Percentiles rank a stretch among this genome's conserved stretches.
These are phyloP conservation scores for Conringia planisiliqua DNA, from an alignment of 345 rosid species.

Conservation along the genomic window DNA sequence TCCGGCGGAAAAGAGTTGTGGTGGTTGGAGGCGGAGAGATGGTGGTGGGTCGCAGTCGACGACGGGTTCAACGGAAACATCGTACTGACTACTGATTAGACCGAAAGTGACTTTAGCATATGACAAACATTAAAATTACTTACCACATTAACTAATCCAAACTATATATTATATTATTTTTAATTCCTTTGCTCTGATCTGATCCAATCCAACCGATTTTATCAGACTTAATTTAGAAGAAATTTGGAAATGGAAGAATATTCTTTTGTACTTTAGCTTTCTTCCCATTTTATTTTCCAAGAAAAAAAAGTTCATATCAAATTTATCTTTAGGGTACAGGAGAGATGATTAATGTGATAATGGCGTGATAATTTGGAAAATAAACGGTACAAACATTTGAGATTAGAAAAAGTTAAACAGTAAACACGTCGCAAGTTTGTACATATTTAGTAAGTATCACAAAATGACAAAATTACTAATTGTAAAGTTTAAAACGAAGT, in stretches of 20 bases:
- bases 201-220: background rate
- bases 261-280: background rate
- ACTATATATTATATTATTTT: background rate
- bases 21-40: background rate
- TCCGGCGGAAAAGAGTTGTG: background rate
- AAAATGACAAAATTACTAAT: too few species aligned
- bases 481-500: background rate
- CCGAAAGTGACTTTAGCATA: background rate
- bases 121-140: background rate
- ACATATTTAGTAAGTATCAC: too few species aligned
- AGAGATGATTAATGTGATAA: background rate
- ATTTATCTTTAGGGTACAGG: background rate
- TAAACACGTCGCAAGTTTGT: background rate
- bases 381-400: background rate
- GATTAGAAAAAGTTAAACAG: background rate
- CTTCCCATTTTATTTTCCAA: background rate
- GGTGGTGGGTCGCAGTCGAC: background rate
- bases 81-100: background rate
- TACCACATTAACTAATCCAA: background rate
- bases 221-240: background rate
- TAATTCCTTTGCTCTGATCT: background rate
- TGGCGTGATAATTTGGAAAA: background rate
- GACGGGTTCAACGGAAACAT: background rate
- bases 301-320: background rate
- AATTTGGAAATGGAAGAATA: background rate